phyloP scores from a whole-genome alignment of 345 rosid species.

The Pugionium dolabratum region DNA sequence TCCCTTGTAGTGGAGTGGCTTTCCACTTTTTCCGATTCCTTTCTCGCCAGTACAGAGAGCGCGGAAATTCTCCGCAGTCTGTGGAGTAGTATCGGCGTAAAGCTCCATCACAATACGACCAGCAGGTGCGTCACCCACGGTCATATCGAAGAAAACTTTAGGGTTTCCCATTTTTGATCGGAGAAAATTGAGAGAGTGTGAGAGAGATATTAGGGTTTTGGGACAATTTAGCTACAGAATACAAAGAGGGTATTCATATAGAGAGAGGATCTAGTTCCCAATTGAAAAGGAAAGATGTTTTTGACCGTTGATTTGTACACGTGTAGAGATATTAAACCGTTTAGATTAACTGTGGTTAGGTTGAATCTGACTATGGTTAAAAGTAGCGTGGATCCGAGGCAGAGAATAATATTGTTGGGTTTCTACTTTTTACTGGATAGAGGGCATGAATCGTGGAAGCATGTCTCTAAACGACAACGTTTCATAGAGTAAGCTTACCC shows the following conservation, averaged over 20 bases:
- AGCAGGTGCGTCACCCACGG: too few relatives aligned
- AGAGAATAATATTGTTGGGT: conserved; percentile 18
- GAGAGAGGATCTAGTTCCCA: not conserved
- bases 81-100: too few relatives aligned
- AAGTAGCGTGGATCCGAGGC: conserved; percentile 42
- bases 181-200: not conserved
- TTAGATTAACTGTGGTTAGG: conserved; percentile 32
- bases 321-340: not conserved
- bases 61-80: too few relatives aligned
- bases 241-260: conserved; percentile 22
- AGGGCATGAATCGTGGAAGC: not conserved
- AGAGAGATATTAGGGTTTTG: conserved; percentile 37
- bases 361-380: conserved; percentile 36
- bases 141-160: too few relatives aligned
- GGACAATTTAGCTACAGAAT: not conserved
- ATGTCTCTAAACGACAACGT: not conserved
- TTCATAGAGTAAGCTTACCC: not conserved
- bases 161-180: not conserved
- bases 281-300: not conserved
- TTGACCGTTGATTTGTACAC: conserved; percentile 24
- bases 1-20: too few relatives aligned
- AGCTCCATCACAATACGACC: too few relatives aligned
- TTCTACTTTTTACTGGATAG: conserved; percentile 17
- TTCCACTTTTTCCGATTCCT: too few relatives aligned
- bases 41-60: too few relatives aligned